A percentile compares a stretch with the other conserved stretches of the same genome.
phyloP scores from a whole-genome alignment of 169 alveolate species.

The Cryptosporidium baileyi region DNA sequence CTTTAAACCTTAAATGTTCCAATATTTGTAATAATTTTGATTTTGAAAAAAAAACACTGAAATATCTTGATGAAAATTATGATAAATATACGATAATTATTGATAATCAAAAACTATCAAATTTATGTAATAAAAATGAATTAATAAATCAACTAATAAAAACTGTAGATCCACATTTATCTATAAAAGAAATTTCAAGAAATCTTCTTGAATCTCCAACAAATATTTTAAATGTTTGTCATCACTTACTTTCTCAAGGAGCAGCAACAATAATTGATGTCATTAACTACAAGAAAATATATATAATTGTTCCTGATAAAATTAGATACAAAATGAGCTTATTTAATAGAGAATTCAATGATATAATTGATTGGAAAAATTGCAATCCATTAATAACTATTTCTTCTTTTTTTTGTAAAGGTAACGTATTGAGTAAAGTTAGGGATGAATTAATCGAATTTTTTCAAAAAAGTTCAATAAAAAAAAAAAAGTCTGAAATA shows the following conservation, averaged over 20 bases:
- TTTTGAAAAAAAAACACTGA: neutral
- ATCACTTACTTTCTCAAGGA: neutral
- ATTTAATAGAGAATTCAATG: neutral
- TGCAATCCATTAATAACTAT: constrained; percentile 20
- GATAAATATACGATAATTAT: constrained; percentile 19
- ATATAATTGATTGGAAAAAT: constrained; percentile 32
- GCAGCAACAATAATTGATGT: constrained; percentile 7
- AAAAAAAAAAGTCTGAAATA: neutral
- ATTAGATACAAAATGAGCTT: neutral
- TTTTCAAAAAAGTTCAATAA: neutral
- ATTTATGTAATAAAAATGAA: neutral
- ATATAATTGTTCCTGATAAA: neutral
- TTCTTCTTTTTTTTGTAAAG: constrained; percentile 57
- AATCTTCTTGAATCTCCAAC: constrained; percentile 41
- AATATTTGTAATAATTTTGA: neutral
- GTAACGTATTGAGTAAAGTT: neutral
- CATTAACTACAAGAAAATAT: constrained; percentile 4
- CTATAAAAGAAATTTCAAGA: constrained; percentile 41
- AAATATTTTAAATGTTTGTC: neutral
- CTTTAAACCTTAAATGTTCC: neutral
- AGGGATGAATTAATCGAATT: constrained; percentile 18
- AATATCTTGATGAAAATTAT: neutral
- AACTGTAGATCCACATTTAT: constrained; percentile 38
- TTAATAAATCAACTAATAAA: neutral
- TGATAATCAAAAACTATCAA: constrained; percentile 9